A percentile compares a stretch with the other conserved stretches of the same genome.
phyloP scores from a whole-genome alignment of 176 grass and related monocot genomes.

The Rhipidocladum racemiflorum region DNA sequence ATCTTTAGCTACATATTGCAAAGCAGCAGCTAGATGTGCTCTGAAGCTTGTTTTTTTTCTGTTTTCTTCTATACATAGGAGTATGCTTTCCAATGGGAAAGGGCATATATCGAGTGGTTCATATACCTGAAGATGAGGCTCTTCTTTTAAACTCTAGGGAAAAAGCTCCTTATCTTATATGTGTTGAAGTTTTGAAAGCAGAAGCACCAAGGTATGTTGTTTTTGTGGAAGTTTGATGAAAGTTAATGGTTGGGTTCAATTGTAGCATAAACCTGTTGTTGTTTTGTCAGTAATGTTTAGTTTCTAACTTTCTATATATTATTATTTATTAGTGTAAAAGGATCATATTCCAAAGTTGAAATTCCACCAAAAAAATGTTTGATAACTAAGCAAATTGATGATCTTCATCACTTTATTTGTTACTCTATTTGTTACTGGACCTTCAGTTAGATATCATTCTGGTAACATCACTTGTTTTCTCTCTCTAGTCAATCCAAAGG shows the following conservation, averaged over 20 bases:
- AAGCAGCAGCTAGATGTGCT: background rate
- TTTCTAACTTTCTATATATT: background rate
- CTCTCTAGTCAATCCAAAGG: conserved; percentile 60
- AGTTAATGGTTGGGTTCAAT: conserved; percentile 19
- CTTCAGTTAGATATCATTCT: conserved; percentile 5
- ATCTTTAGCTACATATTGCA: background rate
- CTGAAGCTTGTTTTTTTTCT: conserved; percentile 30
- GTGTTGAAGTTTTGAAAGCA: conserved; percentile 97
- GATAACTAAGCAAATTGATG: background rate
- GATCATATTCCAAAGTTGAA: background rate
- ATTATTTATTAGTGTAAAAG: background rate
- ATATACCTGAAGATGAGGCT: conserved; percentile 92
- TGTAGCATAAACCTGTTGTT: conserved; percentile 2
- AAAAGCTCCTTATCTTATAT: conserved; percentile 99
- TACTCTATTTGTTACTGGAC: conserved; percentile 12
- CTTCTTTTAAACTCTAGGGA: conserved; percentile 98
- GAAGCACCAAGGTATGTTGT: conserved; percentile 66
- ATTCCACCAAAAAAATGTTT: conserved; percentile 6
- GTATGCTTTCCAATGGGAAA: conserved; percentile 99
- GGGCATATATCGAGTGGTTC: conserved; percentile 87
- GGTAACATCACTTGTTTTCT: conserved; percentile 12
- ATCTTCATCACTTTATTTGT: conserved; percentile 8
- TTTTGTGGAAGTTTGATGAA: background rate
- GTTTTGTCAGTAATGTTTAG: background rate
- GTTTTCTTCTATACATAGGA: conserved; percentile 49